These are phyloP conservation scores for Sporothrix mexicana DNA, from an alignment of 2,329 filamentous ascomycete species.

Conservation along the genomic window DNA sequence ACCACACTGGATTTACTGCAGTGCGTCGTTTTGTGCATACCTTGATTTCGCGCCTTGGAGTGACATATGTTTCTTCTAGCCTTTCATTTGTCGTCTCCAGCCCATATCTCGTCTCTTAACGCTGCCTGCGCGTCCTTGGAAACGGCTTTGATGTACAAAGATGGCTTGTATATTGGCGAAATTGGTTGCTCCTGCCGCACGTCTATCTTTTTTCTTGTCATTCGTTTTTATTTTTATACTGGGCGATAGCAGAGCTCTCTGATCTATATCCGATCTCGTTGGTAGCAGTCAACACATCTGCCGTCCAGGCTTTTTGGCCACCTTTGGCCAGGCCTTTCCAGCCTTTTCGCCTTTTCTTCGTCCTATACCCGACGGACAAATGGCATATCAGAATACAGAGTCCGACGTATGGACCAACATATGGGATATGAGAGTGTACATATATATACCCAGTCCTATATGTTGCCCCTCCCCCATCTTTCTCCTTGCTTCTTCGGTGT, in stretches of 20 bases:
- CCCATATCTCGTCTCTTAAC: not conserved
- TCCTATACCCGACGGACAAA: not conserved
- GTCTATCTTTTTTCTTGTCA: too few relatives aligned
- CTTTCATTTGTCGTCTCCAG: not conserved
- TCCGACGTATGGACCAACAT: too few relatives aligned
- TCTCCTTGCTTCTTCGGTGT: not conserved
- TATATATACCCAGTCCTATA: not conserved
- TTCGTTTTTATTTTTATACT: not conserved
- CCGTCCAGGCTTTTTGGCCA: not conserved
- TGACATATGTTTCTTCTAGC: not conserved
- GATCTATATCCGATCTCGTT: not conserved
- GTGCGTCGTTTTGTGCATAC: too few relatives aligned
- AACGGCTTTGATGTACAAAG: constrained; percentile 22
- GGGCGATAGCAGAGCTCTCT: not conserved
- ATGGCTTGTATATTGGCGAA: not conserved
- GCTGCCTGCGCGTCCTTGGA: not conserved
- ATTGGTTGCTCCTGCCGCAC: not conserved
- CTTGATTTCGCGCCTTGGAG: too few relatives aligned
- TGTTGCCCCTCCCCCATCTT: too few relatives aligned
- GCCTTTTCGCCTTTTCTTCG: not conserved
- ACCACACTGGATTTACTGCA: not conserved
- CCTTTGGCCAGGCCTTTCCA: too few relatives aligned
- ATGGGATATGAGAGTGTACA: too few relatives aligned
- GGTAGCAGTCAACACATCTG: not conserved
- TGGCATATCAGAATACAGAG: not conserved